Base-by-base conservation (phyloP, 306 rosid genomes). In the Sophora flavescens region DNA sequence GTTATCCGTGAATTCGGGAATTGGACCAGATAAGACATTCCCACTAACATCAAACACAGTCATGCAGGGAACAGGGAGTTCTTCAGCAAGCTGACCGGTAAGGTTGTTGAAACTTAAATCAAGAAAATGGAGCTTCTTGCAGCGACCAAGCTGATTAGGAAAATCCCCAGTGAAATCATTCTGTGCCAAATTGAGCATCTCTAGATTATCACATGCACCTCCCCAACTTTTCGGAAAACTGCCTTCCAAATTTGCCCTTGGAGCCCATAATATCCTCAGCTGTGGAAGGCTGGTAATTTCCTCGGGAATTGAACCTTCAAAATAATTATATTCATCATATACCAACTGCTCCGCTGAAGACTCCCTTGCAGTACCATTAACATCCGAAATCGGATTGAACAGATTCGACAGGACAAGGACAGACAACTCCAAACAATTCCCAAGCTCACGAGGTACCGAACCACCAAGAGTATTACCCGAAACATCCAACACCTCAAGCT, bases 401-500 rank as follows among this genome's bases (percentile, higher is more conserved):
- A 87, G 82, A 74, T 92, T 91, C 0, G 98, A 93, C 2, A 93
- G 86, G 81, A 93, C 97, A 35, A 93, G 87, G 1, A 90, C 91
- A 15, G 91, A 81, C 80, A 93, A 72, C 73, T 83, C 76, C 2
- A 62, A 65, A 77, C 97, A 93, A 35, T 88, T 90, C 69, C 97
- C 97, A 22, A 93, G 92, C 81, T 82, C 85, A 0, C 22, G 22
- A 3, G 98, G 98, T 30, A 93, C 80, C 0, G 80, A 59, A 72
- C 96, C 89, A 39, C 93, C 84, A 17, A 93, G 92, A 61, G 87
- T 84, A 75, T 93, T 93, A 81, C 98, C 87, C 0, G 98, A 93
- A 85, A 93, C 91, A 83, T 93, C 98, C 71, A 93, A 60, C 70
- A 91, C 87, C 76, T 88, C 74, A 16, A 93, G 93, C 63, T 47